Percentiles rank a stretch among this genome's conserved stretches.
Evolutionary conservation across 2,329 filamentous ascomycete species (phyloP).

Genomic region (Colletotrichum abscissum): DNA sequence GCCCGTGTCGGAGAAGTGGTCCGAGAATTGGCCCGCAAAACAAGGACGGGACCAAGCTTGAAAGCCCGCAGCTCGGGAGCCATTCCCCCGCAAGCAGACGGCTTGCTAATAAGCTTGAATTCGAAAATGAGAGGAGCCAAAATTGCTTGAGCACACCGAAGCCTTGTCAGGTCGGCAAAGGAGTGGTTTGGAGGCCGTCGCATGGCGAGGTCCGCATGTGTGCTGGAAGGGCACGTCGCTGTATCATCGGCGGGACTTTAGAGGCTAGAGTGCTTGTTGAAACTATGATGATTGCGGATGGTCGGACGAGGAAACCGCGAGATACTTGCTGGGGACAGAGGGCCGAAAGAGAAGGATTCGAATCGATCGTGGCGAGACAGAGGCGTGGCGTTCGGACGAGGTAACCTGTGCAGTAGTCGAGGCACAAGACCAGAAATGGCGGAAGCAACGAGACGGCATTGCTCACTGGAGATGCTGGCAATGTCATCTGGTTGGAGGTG

Average conservation of each 20-base stretch:
- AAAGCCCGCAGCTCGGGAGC: conserved; percentile 17
- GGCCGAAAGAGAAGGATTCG: not conserved
- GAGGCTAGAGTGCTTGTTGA: no score
- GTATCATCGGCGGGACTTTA: conserved; percentile 16
- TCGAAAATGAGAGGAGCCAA: not conserved
- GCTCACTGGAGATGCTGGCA: not conserved
- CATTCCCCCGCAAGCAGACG: conserved; percentile 17
- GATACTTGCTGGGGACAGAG: not conserved
- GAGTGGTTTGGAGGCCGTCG: not conserved
- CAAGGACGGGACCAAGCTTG: conserved; percentile 16
- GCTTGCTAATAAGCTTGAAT: not conserved
- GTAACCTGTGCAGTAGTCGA: conserved; percentile 12
- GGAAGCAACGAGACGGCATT: not conserved
- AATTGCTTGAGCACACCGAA: not conserved
- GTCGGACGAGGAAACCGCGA: not conserved
- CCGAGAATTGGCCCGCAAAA: conserved; percentile 30
- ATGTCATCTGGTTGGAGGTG: not conserved
- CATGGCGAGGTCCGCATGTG: not conserved
- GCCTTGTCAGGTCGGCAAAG: not conserved
- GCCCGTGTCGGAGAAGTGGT: conserved; percentile 23
- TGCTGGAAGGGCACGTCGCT: not conserved
- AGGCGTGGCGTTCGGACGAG: conserved; percentile 1
- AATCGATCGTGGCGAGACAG: conserved; percentile 9
- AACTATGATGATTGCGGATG: not conserved
- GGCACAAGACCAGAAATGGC: conserved; percentile 3